Base-by-base conservation (phyloP, 257 asterid genomes). In the Henckelia pumila region DNA sequence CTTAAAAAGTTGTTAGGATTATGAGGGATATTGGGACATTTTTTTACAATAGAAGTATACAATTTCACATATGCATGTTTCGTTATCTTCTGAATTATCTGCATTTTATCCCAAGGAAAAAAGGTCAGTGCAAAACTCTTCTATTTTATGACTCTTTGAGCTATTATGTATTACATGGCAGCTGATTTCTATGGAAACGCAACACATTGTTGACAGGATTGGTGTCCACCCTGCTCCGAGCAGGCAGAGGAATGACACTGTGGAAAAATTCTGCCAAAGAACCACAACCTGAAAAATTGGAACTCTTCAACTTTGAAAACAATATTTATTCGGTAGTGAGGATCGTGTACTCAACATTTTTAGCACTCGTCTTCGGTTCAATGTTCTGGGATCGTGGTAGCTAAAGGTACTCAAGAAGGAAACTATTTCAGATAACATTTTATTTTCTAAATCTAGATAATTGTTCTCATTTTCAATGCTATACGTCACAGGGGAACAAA, bases 201-300 rank as follows among this genome's bases (percentile, higher is more conserved):
- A 89, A 92, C 83, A 89, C 95, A 14, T 49, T 85, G 66, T 40
- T 87, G 70, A 83, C 96, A 5, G 95, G 96, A 63, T 89, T 95
- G 96, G 73, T 89, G 73, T 95, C 96, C 21, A 89, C 96, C 61
- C 75, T 89, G 74, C 87, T 89, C 47, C 86, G 95, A 79, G 92
- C 91, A 30, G 96, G 96, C 76, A 83, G 90, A 70, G 96, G 95
- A 77, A 85, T 89, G 96, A 77, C 95, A 60, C 74, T 85, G 50
- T 89, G 96, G 95, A 78, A 76, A 32, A 80, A 81, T 61, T 78
- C 92, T n/a, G 64, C 35, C 32, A 79, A 76, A 65, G 93, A 83
- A 74, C 72, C 80, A 16, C 95, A 91, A 37, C 71, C 81, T 2
- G 70, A 29, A 57, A 87, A 82, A 61, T 73, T 89, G 84, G 92